phyloP scores from a whole-genome alignment of 495 filamentous ascomycete genomes.

The Haplographium delicatum region DNA sequence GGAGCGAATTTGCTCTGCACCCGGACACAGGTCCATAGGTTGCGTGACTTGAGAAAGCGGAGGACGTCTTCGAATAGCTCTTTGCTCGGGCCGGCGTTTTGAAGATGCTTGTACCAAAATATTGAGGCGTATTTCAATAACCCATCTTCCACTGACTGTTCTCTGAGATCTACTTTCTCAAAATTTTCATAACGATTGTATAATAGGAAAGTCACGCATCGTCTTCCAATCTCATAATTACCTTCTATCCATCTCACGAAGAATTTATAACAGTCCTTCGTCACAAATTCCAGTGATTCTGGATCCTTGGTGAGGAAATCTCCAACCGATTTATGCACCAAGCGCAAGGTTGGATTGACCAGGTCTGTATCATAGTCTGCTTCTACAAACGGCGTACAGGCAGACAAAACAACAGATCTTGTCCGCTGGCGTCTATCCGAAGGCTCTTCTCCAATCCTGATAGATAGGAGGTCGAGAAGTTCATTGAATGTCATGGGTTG shows the following conservation, averaged over 20 bases:
- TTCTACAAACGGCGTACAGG: slow-evolving; percentile 8
- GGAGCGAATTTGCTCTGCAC: slow-evolving; percentile 18
- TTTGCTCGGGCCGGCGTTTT: background rate
- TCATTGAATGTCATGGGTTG: slow-evolving; percentile 15
- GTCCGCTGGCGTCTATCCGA: slow-evolving; percentile 15
- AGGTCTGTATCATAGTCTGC: slow-evolving; percentile 5
- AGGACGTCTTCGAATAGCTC: slow-evolving; percentile 12
- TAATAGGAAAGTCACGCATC: slow-evolving; percentile 24
- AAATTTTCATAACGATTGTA: slow-evolving; percentile 25
- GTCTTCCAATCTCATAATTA: slow-evolving; percentile 23
- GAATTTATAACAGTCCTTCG: slow-evolving; percentile 21
- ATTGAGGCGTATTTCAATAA: slow-evolving; percentile 26
- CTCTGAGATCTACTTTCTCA: slow-evolving; percentile 11
- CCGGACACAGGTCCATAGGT: slow-evolving; percentile 28
- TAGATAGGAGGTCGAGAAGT: slow-evolving; percentile 2
- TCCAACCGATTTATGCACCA: slow-evolving; percentile 27
- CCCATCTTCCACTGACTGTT: slow-evolving; percentile 19
- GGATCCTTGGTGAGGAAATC: slow-evolving; percentile 29
- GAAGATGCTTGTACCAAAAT: slow-evolving; percentile 26
- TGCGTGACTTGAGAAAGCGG: slow-evolving; percentile 20
- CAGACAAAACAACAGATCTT: slow-evolving; percentile 12
- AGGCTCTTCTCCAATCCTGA: slow-evolving; percentile 10
- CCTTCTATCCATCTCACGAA: slow-evolving; percentile 18
- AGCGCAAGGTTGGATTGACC: slow-evolving; percentile 21
- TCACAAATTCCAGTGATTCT: slow-evolving; percentile 5